These are phyloP conservation scores for Oryza rufipogon DNA, from an alignment of 176 grass and related monocot genomes.

Conservation along the genomic window DNA sequence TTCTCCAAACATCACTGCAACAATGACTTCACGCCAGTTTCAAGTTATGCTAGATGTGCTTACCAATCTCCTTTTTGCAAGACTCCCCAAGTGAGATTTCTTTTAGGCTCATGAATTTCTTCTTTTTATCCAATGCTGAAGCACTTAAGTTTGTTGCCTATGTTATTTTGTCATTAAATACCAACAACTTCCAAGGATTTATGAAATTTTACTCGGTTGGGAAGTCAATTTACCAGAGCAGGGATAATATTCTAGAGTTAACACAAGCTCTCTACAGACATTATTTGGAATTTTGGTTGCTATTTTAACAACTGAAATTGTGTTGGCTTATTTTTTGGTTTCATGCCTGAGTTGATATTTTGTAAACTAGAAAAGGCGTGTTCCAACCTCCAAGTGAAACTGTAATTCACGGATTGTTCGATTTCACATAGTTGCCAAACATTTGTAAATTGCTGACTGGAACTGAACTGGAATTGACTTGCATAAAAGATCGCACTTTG, in stretches of 20 bases:
- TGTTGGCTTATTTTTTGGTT: not conserved
- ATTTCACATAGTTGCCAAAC: not conserved
- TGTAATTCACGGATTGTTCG: not conserved
- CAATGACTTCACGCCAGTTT: conserved; percentile 99
- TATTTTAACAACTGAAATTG: not conserved
- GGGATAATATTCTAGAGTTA: not conserved
- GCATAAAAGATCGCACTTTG: not conserved
- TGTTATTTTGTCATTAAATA: not conserved
- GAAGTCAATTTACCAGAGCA: not conserved
- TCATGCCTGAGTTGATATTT: not conserved
- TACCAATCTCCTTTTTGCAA: conserved; percentile 90
- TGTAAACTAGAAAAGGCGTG: conserved; percentile 20
- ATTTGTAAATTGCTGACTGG: conserved; percentile 4
- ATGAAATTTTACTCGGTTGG: conserved; percentile 4
- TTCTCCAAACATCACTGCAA: conserved; percentile 92
- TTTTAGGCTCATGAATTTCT: conserved; percentile 23
- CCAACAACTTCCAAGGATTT: not conserved
- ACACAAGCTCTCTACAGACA: no score
- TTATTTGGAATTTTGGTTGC: no score
- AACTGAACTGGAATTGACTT: not conserved
- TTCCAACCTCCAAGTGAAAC: not conserved
- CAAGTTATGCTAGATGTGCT: conserved; percentile 99
- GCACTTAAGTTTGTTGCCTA: conserved; percentile 25
- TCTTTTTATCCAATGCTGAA: not conserved
- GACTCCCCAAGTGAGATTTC: conserved; percentile 84